Base-by-base conservation (phyloP, 352 stramenopile genomes). In the Pythium coloratum region DNA sequence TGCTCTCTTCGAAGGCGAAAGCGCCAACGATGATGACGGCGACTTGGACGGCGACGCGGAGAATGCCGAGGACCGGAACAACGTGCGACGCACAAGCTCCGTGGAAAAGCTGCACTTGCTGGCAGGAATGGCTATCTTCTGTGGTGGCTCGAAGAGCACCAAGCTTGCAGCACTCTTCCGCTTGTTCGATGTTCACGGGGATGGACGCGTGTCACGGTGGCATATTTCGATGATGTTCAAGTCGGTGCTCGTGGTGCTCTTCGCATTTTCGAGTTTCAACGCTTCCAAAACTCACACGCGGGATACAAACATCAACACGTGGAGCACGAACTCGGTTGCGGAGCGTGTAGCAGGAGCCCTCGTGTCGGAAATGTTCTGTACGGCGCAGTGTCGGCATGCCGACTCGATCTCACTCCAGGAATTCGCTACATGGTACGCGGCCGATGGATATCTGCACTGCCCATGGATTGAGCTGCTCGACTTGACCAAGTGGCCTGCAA, bases 341-440 rank as follows among this genome's bases (percentile, higher is more conserved):
- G 86, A 92, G 49, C 83, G 83, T 24, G 89, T 91, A 7, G 92
- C 96, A n/a, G 92, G 96, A 28, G 80, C 86, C 6, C 80, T 98
- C 34, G 89, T 97, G 16, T 98, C 97, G 24, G 90, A 97, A 57
- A 74, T 95, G 34, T 91, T 94, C 47, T 91, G 80, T 72, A 81
- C 96, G 66, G 84, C 76, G 14, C 80, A 66, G 32, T 86, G 80
- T 18, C 80, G 87, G 16, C 73, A 88, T 44, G 36, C 81, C 0
- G 85, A 97, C 59, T 76, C 76, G 5, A 95, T 99, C 30, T 95
- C 76, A 38, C 96, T 98, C 54, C 82, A 95, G 42, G 92, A 98
- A 60, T 99, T 99, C 81, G 96, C 95, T 6, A 85, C 95, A 12
- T 99, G 97, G 97, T 99, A 99, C 66, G 97, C 94, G 0, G 86